phyloP scores from a whole-genome alignment of 2,329 filamentous ascomycete genomes.

The Elsinoe fawcettii region DNA sequence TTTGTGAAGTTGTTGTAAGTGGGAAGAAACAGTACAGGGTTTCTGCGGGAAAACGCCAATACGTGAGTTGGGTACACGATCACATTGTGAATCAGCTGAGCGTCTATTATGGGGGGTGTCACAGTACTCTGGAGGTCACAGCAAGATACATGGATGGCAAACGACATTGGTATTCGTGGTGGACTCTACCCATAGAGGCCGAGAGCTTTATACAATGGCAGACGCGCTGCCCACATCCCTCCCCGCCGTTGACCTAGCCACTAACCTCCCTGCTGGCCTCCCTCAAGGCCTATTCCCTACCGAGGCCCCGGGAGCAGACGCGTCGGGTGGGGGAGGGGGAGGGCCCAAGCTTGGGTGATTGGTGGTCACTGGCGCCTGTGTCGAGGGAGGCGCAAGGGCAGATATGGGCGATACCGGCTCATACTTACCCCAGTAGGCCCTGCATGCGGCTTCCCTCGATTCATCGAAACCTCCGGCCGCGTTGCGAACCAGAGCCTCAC shows the following conservation, averaged over 20 bases:
- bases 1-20: conserved; percentile 25
- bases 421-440: not conserved
- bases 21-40: not conserved
- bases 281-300: not conserved
- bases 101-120: not conserved
- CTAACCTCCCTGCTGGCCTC: not conserved
- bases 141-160: not conserved
- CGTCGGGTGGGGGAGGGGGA: not conserved
- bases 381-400: not conserved
- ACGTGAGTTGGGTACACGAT: no score
- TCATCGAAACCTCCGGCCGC: not conserved
- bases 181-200: no score
- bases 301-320: not conserved
- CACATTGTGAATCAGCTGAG: not conserved
- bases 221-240: no score
- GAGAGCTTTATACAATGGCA: no score
- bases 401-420: not conserved
- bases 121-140: not conserved
- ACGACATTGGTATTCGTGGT: not conserved
- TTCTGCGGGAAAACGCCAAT: not conserved
- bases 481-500: not conserved
- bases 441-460: not conserved
- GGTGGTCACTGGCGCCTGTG: not conserved
- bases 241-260: no score
- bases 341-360: not conserved